phyloP scores from a whole-genome alignment of 1,284 basidiomycete genomes.

The Amylostereum areolatum region DNA sequence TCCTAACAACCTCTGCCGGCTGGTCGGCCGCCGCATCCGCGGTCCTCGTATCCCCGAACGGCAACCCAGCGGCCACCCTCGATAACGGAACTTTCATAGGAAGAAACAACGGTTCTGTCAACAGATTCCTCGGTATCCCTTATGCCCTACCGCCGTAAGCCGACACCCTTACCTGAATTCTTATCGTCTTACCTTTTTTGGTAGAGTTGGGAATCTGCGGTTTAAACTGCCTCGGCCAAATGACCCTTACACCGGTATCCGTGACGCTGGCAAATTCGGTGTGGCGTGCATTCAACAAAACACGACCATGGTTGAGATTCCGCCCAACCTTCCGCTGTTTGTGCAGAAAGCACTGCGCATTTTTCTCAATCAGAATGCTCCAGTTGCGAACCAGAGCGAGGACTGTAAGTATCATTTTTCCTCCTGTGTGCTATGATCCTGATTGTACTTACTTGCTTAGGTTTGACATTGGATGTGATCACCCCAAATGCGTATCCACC shows the following conservation, averaged over 20 bases:
- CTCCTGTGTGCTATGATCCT: neutral
- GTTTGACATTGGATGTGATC: slow-evolving; percentile 53
- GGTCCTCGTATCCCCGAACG: no score
- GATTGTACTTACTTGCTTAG: slow-evolving; percentile 22
- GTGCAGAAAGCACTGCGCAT: slow-evolving; percentile 28
- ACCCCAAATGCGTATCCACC: slow-evolving; percentile 31
- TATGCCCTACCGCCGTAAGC: slow-evolving; percentile 40
- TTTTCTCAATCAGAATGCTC: slow-evolving; percentile 23
- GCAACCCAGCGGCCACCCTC: slow-evolving; percentile 2
- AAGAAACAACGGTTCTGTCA: slow-evolving; percentile 12
- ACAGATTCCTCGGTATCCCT: slow-evolving; percentile 46
- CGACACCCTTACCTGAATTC: neutral
- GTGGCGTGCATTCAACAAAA: slow-evolving; percentile 44
- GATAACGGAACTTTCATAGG: slow-evolving; percentile 12
- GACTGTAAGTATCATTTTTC: slow-evolving; percentile 33
- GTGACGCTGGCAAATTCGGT: slow-evolving; percentile 35
- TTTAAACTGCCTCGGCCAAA: slow-evolving; percentile 39
- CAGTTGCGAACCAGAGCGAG: slow-evolving; percentile 29
- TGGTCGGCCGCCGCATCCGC: no score
- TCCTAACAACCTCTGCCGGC: no score
- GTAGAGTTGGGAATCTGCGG: slow-evolving; percentile 19
- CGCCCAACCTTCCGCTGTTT: slow-evolving; percentile 26
- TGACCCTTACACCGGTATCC: slow-evolving; percentile 31
- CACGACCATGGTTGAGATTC: slow-evolving; percentile 27
- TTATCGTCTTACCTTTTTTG: neutral